Evolutionary conservation across 1,284 basidiomycete genomes (phyloP), one percentile per base, ranked within the genome.

Genomic region (Ganoderma lucidum): DNA sequence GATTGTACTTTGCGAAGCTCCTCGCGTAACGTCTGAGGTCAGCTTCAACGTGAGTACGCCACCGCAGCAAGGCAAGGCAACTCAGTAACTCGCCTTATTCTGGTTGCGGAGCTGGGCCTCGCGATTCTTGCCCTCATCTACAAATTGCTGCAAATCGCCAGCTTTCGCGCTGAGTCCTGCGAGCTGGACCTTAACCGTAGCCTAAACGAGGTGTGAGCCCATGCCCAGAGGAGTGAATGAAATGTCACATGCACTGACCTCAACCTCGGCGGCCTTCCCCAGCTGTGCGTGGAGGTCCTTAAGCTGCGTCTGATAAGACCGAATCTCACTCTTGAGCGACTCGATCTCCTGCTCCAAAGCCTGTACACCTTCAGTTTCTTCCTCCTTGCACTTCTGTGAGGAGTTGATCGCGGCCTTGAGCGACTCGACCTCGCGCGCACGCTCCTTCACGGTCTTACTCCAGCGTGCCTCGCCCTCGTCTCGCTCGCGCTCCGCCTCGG

Each of bases 1-100:
- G 92, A 93, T 80, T 97, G 96, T 1, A 98, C 91, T 80, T 98
- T 98, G 60, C 95, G 90, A 67, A 98, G 81, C 78, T 98, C 96
- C 68, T 98, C 96, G 15, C 95, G 90, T 19, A 98, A 82, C 0
- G 90, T 94, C 93, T 96, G 74, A 23, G 30, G 68, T 61, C 35
- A 17, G 60, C 70, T 68, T 65, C 35, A 60, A 59, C 59, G 51
- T 59, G 30, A 63, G 42, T 12, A 28, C 41, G 51, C 37, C 58
- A 53, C 9, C 14, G 44, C 44, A 59, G 45, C 42, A 63, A 8
- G 10, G 19, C 41, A 55, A 67, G 10, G 19, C 41, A 55, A 67
- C 23, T 8, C 59, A 63, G 62, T 14, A 6, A 35, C 80, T 60
- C 75, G 92, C 94, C 85, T 96, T 96, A 80, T 95, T 96, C 66